Evolutionary conservation across 306 rosid species (phyloP).

Genomic region (Castanopsis chinensis): DNA sequence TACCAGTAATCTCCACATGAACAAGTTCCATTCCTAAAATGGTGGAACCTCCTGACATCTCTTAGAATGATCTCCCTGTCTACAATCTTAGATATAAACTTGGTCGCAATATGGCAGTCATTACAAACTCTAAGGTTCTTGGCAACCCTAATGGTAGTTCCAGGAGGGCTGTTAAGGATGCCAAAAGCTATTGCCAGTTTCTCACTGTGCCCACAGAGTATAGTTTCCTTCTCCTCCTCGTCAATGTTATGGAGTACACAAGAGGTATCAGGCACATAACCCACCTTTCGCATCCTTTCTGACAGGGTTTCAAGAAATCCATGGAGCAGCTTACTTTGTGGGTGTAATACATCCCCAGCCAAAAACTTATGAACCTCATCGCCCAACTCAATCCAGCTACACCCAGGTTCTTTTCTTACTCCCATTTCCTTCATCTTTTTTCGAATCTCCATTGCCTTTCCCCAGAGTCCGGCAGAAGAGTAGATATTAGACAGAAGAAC

Average conservation of each 20-base stretch:
- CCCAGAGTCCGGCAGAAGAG: constrained; percentile 79
- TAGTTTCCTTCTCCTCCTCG: constrained; percentile 77
- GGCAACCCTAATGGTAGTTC: constrained; percentile 81
- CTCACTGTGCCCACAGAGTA: constrained; percentile 94
- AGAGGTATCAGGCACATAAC: constrained; percentile 84
- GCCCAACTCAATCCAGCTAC: constrained; percentile 85
- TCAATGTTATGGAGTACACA: constrained; percentile 82
- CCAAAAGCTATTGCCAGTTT: constrained; percentile 93
- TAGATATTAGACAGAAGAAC: constrained; percentile 77
- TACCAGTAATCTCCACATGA: constrained; percentile 97
- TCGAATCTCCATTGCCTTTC: constrained; percentile 64
- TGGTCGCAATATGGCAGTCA: constrained; percentile 79
- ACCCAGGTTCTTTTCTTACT: constrained; percentile 83
- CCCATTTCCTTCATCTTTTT: constrained; percentile 83
- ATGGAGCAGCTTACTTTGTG: constrained; percentile 61
- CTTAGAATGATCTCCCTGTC: constrained; percentile 78
- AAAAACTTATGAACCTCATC: constrained; percentile 81
- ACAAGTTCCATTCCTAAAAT: constrained; percentile 77
- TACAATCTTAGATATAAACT: constrained; percentile 67
- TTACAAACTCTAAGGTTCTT: constrained; percentile 93
- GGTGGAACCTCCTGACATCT: constrained; percentile 95
- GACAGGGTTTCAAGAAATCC: constrained; percentile 61
- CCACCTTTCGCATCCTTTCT: constrained; percentile 69
- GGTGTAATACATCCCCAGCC: constrained; percentile 79
- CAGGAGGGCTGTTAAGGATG: constrained; percentile 69